Evolutionary conservation across 2,329 filamentous ascomycete species (phyloP), one percentile per base, ranked within the genome.

Genomic region (Ophiostoma perfectum): DNA sequence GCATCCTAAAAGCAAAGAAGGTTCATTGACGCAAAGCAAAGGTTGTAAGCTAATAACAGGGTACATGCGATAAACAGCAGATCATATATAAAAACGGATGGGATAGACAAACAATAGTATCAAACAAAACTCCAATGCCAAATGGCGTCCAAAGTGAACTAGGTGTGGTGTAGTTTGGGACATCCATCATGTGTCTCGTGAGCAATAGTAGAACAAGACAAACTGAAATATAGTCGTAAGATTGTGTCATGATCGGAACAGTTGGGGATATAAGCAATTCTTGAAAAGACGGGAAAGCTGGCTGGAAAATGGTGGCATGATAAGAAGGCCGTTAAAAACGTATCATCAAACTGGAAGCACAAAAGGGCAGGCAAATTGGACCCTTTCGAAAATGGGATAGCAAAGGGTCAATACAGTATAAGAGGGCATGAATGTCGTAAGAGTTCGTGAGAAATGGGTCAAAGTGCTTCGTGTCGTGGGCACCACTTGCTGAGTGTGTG

Each of bases 401-500:
- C 39, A 27, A 27, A 65, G 45, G 27, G 36, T 64, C 27, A 42
- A 64, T 55, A 45, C 5, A 64, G n/a, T 5, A 41, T 18, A 2
- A 64, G n/a, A 16, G 9, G 44, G 42, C 45, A 49, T 66, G 11
- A 42, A 63, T 63, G 38, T 63, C 60, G 38, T 63, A 63, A 63
- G 8, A 42, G 60, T 63, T 63, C 60, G 60, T 63, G 39, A 63
- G 41, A 62, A 27, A 18, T 7, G 55, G 42, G 6, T 39, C n/a
- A 4, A 39, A 42, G 39, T 42, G 38, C 41, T 44, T 18, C 12
- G 16, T 42, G 9, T 42, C 55, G 27, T 41, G 27, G 27, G 27
- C 27, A 27, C 27, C 2, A 27, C 27, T 27, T 2, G 58, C 12
- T 6, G 12, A 9, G 42, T 8, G 5, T 44, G 52, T 58, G 5